phyloP scores from a whole-genome alignment of 306 rosid genomes.

The Rosa rugosa region DNA sequence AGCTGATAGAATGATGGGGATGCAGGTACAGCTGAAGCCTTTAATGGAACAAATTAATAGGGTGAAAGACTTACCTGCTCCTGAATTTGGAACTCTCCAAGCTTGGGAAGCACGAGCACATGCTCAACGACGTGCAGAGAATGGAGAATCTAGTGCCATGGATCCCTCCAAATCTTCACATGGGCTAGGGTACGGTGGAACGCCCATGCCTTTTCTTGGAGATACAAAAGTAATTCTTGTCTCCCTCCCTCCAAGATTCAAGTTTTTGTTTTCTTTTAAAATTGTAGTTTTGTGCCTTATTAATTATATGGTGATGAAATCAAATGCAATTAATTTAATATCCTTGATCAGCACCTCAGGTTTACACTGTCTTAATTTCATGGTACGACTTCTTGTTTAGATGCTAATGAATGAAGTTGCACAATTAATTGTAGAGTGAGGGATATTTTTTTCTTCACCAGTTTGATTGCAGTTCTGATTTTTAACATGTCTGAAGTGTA shows the following conservation, averaged over 20 bases:
- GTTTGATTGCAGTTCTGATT: neutral
- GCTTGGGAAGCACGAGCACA: constrained; percentile 98
- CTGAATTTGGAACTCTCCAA: constrained; percentile 87
- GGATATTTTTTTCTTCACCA: neutral
- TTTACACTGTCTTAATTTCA: neutral
- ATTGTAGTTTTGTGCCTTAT: neutral
- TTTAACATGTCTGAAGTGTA: constrained; percentile 1
- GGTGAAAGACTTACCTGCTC: constrained; percentile 88
- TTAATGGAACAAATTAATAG: constrained; percentile 78
- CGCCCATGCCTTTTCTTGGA: constrained; percentile 86
- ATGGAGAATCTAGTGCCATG: constrained; percentile 58
- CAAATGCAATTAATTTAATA: neutral
- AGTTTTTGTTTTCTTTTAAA: neutral
- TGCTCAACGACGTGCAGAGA: constrained; percentile 74
- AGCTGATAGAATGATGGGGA: constrained; percentile 17
- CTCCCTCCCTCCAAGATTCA: neutral
- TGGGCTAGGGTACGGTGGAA: constrained; percentile 71
- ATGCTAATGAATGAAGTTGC: neutral
- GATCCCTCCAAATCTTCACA: constrained; percentile 77
- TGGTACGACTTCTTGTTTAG: neutral
- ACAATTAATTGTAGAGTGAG: neutral
- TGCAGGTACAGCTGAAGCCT: constrained; percentile 91
- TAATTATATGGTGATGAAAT: neutral
- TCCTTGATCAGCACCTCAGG: neutral
- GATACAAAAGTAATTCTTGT: constrained; percentile 79